phyloP scores from a whole-genome alignment of 257 asterid genomes.

The Pogostemon cablin region DNA sequence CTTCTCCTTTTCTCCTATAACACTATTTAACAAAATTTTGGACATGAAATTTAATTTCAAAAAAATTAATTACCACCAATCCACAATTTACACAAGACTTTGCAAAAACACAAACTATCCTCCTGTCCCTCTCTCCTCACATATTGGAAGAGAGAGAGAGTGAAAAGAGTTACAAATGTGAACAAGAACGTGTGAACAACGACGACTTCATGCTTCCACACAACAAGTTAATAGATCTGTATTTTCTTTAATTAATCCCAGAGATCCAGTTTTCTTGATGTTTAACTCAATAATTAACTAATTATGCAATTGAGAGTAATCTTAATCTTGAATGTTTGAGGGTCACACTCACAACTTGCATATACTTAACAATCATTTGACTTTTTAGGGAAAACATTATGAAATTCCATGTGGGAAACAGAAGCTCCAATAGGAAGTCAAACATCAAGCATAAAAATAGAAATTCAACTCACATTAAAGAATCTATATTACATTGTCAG shows the following conservation, averaged over 20 bases:
- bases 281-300: constrained; percentile 38
- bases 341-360: constrained; percentile 34
- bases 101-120: no score
- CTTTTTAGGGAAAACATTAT: constrained; percentile 21
- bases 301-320: constrained; percentile 19
- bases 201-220: constrained; percentile 17
- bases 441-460: not conserved
- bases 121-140: not conserved
- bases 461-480: constrained; percentile 1
- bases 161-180: not conserved
- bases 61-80: no score
- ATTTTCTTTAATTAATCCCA: constrained; percentile 6
- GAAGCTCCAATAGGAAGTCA: constrained; percentile 2
- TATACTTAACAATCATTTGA: constrained; percentile 10
- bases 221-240: not conserved
- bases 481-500: no score
- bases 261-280: not conserved
- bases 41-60: no score
- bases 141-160: not conserved
- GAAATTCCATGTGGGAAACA: constrained; percentile 1
- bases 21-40: no score
- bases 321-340: constrained; percentile 29
- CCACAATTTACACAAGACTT: no score
- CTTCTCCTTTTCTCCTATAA: no score
- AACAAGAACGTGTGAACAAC: constrained; percentile 29